Percentiles rank a stretch among this genome's conserved stretches.
Evolutionary conservation across 2,329 filamentous ascomycete species (phyloP).

Genomic region (Chalaropsis thielavioides): DNA sequence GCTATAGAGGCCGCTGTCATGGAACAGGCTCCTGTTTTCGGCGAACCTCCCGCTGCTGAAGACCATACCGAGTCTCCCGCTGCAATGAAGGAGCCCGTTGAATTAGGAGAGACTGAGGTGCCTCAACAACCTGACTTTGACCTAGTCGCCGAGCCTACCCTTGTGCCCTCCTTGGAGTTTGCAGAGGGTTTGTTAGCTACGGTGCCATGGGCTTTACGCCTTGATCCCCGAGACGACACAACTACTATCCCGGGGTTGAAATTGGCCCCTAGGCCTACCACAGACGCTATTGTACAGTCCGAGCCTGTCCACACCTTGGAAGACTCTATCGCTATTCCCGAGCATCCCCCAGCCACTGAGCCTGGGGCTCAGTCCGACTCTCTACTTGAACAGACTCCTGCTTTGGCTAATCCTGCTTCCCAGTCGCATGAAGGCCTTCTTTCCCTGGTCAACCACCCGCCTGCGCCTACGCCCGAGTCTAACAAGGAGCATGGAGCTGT

Average conservation of each 20-base stretch:
- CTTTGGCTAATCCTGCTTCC: neutral
- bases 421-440: neutral
- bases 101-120: neutral
- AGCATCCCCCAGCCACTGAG: neutral
- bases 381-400: neutral
- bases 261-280: neutral
- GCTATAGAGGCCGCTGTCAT: neutral
- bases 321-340: neutral
- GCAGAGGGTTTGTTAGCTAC: constrained; percentile 7
- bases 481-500: neutral
- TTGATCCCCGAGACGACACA: neutral
- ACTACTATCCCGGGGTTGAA: no score
- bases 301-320: neutral
- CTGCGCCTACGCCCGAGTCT: neutral
- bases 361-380: neutral
- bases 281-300: neutral
- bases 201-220: constrained; percentile 3
- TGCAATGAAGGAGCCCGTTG: neutral
- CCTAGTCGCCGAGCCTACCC: neutral
- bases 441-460: neutral
- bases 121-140: neutral
- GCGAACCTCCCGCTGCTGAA: neutral
- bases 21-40: neutral
- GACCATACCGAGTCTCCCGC: neutral
- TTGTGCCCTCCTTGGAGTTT: constrained; percentile 10